phyloP scores from a whole-genome alignment of 2,329 filamentous ascomycete genomes.

The Tolypocladium cylindrosporum region DNA sequence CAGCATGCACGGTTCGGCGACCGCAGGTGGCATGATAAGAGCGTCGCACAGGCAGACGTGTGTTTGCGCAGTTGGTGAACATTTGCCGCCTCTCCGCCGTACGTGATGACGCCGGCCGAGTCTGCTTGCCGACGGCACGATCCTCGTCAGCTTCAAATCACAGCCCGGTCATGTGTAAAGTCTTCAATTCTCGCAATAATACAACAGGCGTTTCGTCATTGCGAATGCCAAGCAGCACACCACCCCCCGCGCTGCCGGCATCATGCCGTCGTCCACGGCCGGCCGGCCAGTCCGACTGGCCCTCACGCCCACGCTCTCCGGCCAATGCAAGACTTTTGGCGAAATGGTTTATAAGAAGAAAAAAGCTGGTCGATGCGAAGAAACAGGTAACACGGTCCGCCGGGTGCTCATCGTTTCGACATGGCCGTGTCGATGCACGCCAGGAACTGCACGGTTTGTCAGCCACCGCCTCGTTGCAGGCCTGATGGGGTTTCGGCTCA shows the following conservation, averaged over 20 bases:
- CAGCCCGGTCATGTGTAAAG: not conserved
- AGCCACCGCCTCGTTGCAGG: not conserved
- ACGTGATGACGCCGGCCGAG: not conserved
- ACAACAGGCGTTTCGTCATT: not conserved
- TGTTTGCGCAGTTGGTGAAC: not conserved
- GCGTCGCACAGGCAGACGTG: not conserved
- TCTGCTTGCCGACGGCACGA: not conserved
- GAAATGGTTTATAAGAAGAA: not conserved
- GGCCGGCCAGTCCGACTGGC: not conserved
- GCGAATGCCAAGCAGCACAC: not conserved
- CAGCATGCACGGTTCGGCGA: not conserved
- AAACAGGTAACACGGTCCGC: not conserved
- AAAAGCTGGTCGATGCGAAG: not conserved
- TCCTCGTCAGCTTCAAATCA: not conserved
- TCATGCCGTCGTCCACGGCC: not conserved
- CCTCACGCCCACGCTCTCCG: not conserved
- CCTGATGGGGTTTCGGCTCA: constrained; percentile 5
- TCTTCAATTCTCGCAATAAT: not conserved
- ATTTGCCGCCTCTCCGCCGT: not conserved
- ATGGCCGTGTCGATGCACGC: constrained; percentile 11
- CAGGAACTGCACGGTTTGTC: constrained; percentile 6
- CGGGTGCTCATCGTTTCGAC: not conserved
- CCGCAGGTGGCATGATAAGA: not conserved
- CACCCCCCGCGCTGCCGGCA: not conserved
- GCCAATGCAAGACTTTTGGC: not conserved